Evolutionary conservation across 176 grass and related monocot species (phyloP).

Genomic region (Bromus sterilis): DNA sequence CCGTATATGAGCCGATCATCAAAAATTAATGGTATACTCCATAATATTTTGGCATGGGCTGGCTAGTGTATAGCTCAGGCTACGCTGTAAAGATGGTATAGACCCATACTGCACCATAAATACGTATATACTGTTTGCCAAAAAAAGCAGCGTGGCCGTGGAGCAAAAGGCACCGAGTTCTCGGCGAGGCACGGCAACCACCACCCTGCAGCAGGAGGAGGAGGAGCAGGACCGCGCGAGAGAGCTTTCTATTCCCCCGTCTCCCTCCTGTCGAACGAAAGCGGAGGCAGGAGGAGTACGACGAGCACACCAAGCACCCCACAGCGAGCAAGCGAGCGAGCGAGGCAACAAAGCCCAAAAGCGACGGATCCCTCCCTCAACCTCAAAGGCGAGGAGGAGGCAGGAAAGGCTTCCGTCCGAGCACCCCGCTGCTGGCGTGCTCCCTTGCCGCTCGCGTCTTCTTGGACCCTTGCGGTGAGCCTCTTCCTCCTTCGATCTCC

Average conservation of each 20-base stretch:
- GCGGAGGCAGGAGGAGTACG: neutral
- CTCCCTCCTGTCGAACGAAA: slow-evolving; percentile 11
- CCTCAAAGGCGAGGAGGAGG: slow-evolving; percentile 30
- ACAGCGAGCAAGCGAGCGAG: neutral
- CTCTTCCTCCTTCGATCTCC: slow-evolving; percentile 18
- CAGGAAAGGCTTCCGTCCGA: slow-evolving; percentile 33
- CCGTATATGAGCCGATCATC: too few relatives aligned
- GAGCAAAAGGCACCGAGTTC: neutral
- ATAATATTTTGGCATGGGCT: neutral
- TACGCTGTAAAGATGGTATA: slow-evolving; percentile 9
- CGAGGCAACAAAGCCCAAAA: neutral
- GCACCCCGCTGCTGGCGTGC: slow-evolving; percentile 25
- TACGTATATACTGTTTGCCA: neutral
- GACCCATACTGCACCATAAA: slow-evolving; percentile 20
- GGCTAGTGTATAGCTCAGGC: too few relatives aligned
- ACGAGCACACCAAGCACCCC: too few relatives aligned
- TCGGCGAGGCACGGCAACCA: neutral
- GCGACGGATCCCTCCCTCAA: neutral
- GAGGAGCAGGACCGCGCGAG: slow-evolving; percentile 1
- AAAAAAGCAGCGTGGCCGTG: neutral
- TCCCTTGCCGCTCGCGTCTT: neutral
- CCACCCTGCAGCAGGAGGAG: slow-evolving; percentile 10
- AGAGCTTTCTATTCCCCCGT: slow-evolving; percentile 34
- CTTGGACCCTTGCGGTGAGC: slow-evolving; percentile 42
- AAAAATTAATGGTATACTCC: too few relatives aligned